These are phyloP conservation scores for Chalaropsis thielavioides DNA, from an alignment of 2,329 filamentous ascomycete genomes.

Conservation along the genomic window DNA sequence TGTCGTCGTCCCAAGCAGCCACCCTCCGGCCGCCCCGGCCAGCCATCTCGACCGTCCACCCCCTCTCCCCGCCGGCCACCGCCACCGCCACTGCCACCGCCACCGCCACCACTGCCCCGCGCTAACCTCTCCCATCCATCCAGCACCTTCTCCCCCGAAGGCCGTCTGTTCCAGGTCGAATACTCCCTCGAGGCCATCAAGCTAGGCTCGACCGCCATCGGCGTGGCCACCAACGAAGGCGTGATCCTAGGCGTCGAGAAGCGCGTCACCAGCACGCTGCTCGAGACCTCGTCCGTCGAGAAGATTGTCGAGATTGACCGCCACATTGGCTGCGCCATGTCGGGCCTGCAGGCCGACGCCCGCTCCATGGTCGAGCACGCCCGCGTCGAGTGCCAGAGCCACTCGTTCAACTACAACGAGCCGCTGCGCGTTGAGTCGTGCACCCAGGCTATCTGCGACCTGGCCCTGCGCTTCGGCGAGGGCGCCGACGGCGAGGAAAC, in stretches of 20 bases:
- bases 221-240: constrained; percentile 86
- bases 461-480: constrained; percentile 92
- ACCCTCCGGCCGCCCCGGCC: neutral
- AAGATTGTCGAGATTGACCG: constrained; percentile 99
- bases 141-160: constrained; percentile 98
- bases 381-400: constrained; percentile 91
- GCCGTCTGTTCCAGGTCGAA: constrained; percentile 99
- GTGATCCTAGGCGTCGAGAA: constrained; percentile 97
- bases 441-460: constrained; percentile 96
- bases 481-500: constrained; percentile 95
- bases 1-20: constrained; percentile 29
- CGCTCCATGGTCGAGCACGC: constrained; percentile 97
- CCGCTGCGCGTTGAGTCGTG: constrained; percentile 89
- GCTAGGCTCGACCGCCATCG: constrained; percentile 94
- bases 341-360: constrained; percentile 89
- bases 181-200: constrained; percentile 99
- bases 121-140: neutral
- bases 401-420: constrained; percentile 97
- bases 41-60: neutral
- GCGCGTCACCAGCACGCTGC: constrained; percentile 91
- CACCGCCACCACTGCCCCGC: neutral
- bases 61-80: too few relatives aligned
- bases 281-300: constrained; percentile 94
- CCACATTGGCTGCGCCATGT: constrained; percentile 99
- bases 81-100: neutral